These are phyloP conservation scores for Boletus pseudo-olivaceus DNA, from an alignment of 768 basidiomycete genomes.

Conservation along the genomic window DNA sequence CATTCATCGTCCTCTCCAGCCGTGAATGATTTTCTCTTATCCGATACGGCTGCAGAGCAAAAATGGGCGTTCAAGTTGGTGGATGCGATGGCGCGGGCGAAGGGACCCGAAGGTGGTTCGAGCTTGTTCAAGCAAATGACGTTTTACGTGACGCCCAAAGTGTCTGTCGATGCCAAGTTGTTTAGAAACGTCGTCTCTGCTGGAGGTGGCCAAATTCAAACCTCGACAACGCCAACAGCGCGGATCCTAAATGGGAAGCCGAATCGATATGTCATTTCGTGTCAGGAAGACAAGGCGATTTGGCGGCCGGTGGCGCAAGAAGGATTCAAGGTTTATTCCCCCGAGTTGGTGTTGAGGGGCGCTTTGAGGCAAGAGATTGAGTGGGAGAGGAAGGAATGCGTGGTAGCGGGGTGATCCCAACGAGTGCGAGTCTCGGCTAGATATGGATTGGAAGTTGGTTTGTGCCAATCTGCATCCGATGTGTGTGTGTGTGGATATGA, in stretches of 20 bases:
- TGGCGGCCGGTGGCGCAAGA: constrained; percentile 60
- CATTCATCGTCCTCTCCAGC: constrained; percentile 39
- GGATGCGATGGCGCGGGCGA: constrained; percentile 59
- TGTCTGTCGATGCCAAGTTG: constrained; percentile 54
- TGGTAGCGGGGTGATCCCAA: constrained; percentile 14
- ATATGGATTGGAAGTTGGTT: background rate
- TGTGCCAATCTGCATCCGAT: background rate
- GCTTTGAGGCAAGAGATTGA: constrained; percentile 65
- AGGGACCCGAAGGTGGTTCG: constrained; percentile 37
- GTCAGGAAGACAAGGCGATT: constrained; percentile 55
- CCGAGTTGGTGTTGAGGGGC: constrained; percentile 63
- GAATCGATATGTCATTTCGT: constrained; percentile 63
- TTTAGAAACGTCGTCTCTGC: constrained; percentile 67
- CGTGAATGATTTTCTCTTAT: constrained; percentile 54
- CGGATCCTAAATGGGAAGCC: constrained; percentile 50
- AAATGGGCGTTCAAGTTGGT: constrained; percentile 64
- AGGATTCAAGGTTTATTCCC: constrained; percentile 58
- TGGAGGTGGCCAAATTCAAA: constrained; percentile 68
- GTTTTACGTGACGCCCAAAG: constrained; percentile 74
- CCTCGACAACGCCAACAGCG: constrained; percentile 45
- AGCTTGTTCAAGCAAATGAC: constrained; percentile 60
- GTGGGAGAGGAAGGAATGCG: constrained; percentile 46
- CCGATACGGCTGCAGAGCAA: constrained; percentile 59
- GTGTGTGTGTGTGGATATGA: background rate
- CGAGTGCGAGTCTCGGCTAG: background rate